Evolutionary conservation across 305 asterid species (phyloP), one percentile per base, ranked within the genome.

Genomic region (Solanum aculeatissimum): DNA sequence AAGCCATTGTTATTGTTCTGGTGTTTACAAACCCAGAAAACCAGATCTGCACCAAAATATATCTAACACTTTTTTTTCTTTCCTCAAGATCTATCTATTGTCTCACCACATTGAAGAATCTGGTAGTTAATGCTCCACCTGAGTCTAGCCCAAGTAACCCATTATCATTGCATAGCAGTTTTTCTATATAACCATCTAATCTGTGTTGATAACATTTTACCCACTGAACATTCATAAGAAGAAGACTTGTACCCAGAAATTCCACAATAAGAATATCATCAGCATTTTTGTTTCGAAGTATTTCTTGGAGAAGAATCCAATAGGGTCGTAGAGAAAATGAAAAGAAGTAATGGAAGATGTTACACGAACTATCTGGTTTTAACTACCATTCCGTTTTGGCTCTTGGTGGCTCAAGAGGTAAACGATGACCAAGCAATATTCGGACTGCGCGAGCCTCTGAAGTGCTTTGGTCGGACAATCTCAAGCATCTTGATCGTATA

Each of bases 401-500:
- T 66, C 86, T 87, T 63, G 78, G 91, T 83, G 94, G 90, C 82
- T 97, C 99, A 62, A 92, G 95, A 87, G 99, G 97, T 70, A 97
- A 91, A 16, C 99, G 96, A 86, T 97, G 91, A 85, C 99, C 99
- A 80, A 97, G 91, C 91, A 95, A 89, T 84, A 93, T 91, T 51
- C 97, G 89, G 38, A 97, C 99, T 45, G 99, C 96, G 84, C 93
- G 97, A 89, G 95, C 99, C 89, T 97, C 99, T 32, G 86, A 86
- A 32, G 98, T 92, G 87, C 98, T 97, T 87, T 95, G 90, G 88
- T 92, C 99, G 43, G 99, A 94, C 66, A 97, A 83, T 88, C 98
- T 92, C 91, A 97, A 90, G 90, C 98, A 97, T 85, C 99, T 92
- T 82, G 99, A 97, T 79, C 98, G 93, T 84, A 97, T 97, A 90